Percentiles rank a stretch among this genome's conserved stretches.
These are phyloP conservation scores for Pseudocercospora musae DNA, from an alignment of 2,329 filamentous ascomycete genomes.

Conservation along the genomic window DNA sequence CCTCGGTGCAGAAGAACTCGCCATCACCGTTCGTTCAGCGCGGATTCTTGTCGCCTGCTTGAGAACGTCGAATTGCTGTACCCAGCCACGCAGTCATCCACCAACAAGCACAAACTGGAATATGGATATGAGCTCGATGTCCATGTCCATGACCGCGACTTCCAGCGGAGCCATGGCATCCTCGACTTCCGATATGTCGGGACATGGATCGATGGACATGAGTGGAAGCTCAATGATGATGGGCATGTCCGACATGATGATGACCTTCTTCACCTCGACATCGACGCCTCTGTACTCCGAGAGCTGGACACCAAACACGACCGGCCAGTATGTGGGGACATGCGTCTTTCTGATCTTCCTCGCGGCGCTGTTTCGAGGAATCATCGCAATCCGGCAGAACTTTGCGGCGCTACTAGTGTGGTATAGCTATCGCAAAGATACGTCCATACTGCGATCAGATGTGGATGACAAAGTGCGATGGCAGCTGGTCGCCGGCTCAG, in stretches of 20 bases:
- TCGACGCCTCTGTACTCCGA: conserved; percentile 62
- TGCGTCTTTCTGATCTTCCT: conserved; percentile 85
- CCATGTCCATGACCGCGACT: conserved; percentile 9
- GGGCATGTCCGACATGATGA: conserved; percentile 46
- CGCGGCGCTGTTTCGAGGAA: conserved; percentile 62
- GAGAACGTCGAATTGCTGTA: too few species aligned
- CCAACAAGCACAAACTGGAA: neutral
- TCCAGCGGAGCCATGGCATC: conserved; percentile 6
- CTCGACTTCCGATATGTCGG: conserved; percentile 15
- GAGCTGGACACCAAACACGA: conserved; percentile 67
- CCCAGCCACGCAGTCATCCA: neutral
- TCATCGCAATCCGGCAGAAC: conserved; percentile 28
- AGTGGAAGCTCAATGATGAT: conserved; percentile 18
- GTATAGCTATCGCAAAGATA: conserved; percentile 16
- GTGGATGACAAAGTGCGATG: conserved; percentile 8
- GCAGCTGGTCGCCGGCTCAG: conserved; percentile 22
- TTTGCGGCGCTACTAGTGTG: conserved; percentile 19
- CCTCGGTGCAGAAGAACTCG: neutral
- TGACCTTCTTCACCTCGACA: conserved; percentile 62
- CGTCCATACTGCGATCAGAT: conserved; percentile 12
- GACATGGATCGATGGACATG: conserved; percentile 17
- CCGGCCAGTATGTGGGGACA: conserved; percentile 74
- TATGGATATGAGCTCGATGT: conserved; percentile 11
- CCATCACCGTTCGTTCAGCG: neutral
- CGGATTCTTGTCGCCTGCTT: neutral